These are phyloP conservation scores for Lipomyces starkeyi DNA, from an alignment of 805 yeast species.

Conservation along the genomic window DNA sequence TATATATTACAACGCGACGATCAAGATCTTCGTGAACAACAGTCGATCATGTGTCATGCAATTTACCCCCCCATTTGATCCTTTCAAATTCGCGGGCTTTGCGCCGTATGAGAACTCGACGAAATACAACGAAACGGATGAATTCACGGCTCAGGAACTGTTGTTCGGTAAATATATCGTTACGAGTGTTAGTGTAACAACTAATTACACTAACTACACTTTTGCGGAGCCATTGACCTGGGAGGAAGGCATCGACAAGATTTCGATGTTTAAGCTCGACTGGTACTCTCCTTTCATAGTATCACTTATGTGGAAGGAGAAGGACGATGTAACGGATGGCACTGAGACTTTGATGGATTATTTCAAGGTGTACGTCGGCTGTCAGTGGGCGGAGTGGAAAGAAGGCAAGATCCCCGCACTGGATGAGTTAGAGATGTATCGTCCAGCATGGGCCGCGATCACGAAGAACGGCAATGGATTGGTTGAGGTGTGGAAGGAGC, in stretches of 20 bases:
- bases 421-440: slow-evolving; percentile 69
- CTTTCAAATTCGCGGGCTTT: slow-evolving; percentile 29
- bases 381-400: slow-evolving; percentile 81
- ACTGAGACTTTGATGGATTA: slow-evolving; percentile 39
- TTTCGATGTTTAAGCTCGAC: slow-evolving; percentile 35
- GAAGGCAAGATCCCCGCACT: slow-evolving; percentile 68
- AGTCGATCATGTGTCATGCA: slow-evolving; percentile 35
- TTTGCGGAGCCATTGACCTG: slow-evolving; percentile 24
- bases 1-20: slow-evolving; percentile 30
- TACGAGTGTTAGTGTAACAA: slow-evolving; percentile 31
- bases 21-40: slow-evolving; percentile 33
- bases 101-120: slow-evolving; percentile 18
- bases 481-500: slow-evolving; percentile 60
- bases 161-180: slow-evolving; percentile 30
- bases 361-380: slow-evolving; percentile 64
- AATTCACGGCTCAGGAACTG: slow-evolving; percentile 4
- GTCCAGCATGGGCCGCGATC: slow-evolving; percentile 69
- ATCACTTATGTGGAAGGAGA: slow-evolving; percentile 35
- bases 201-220: slow-evolving; percentile 30
- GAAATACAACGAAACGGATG: slow-evolving; percentile 6
- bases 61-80: slow-evolving; percentile 34
- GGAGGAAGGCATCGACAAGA: slow-evolving; percentile 34
- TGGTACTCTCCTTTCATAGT: slow-evolving; percentile 33
- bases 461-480: slow-evolving; percentile 70
- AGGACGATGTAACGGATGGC: slow-evolving; percentile 42